Evolutionary conservation across 2,329 filamentous ascomycete species (phyloP), one percentile per base, ranked within the genome.

Genomic region (Talaromyces islandicus): DNA sequence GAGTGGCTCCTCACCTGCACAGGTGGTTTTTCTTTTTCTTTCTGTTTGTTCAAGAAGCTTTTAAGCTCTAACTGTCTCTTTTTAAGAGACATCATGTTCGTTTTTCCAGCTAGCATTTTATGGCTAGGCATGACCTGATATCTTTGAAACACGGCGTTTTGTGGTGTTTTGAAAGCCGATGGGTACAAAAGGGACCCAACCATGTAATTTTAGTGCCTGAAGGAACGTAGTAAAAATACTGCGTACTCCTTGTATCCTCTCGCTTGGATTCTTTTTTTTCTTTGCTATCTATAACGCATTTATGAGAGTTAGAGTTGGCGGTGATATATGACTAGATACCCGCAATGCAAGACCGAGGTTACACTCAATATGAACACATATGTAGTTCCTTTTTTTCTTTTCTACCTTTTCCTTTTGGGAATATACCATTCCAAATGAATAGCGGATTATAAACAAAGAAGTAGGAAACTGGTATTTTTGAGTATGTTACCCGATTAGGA

Each of bases 131-230:
- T 60, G 56, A 56, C 51, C 24, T 57, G 48, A 46, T 46, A 46
- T 19, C 14, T 43, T 43, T n/a, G 19, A 43, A 43, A 43, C n/a
- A 43, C 19, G 56, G 51, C 21, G 43, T 60, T 58, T 35, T 58
- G 14, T 12, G 52, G 55, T 46, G 48, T 58, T 58, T 69, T 70
- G 68, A 70, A 71, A 72, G 73, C 69, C 65, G 63, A 51, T 48
- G 38, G 50, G 54, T 32, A 41, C 57, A 30, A 56, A 30, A 56
- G 35, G 41, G 56, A 60, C 65, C 57, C 59, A 62, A 64, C 17
- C 51, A 61, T 61, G 58, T 57, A 56, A 41, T 62, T 62, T 63
- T 62, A 24, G 54, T 59, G 57, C 41, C 43, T 46, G 43, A 19
- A 24, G 43, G 17, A 21, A 24, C 43, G 43, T 19, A 46, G 7